These are phyloP conservation scores for Aspergillus funiculosus DNA, from an alignment of 495 filamentous ascomycete genomes.

Conservation along the genomic window DNA sequence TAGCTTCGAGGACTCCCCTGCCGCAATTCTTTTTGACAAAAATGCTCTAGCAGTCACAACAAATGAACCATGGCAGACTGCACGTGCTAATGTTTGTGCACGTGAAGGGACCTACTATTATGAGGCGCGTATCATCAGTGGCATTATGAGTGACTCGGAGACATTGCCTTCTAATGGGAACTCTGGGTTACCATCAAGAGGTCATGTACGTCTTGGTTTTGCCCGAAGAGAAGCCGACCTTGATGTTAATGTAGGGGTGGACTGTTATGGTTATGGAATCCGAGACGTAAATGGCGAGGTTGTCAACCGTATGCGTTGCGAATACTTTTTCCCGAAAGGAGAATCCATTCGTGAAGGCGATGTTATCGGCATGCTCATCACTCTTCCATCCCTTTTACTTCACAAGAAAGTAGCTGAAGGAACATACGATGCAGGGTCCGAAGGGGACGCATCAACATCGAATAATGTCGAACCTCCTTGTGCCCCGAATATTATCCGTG, in stretches of 20 bases:
- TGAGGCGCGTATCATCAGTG: conserved; percentile 81
- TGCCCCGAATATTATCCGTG: conserved; percentile 77
- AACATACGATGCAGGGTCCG: conserved; percentile 76
- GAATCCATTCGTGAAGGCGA: conserved; percentile 76
- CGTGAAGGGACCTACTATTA: conserved; percentile 92
- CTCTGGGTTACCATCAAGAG: conserved; percentile 39
- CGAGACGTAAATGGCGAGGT: conserved; percentile 86
- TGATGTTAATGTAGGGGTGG: conserved; percentile 90
- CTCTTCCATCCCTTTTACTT: conserved; percentile 72
- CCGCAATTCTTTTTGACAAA: conserved; percentile 48
- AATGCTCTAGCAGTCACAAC: conserved; percentile 41
- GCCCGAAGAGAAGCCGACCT: conserved; percentile 84
- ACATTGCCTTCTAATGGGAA: conserved; percentile 25
- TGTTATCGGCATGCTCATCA: conserved; percentile 91
- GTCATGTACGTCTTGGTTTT: conserved; percentile 86
- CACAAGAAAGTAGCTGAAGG: conserved; percentile 87
- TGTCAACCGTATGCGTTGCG: conserved; percentile 86
- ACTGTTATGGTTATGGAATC: conserved; percentile 93
- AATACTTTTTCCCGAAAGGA: conserved; percentile 72
- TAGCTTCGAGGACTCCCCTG: conserved; percentile 85
- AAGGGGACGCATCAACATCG: conserved; percentile 34
- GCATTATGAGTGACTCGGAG: conserved; percentile 41
- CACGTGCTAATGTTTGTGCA: conserved; percentile 79
- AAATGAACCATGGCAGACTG: conserved; percentile 43
- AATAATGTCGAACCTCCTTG: conserved; percentile 16